Base-by-base conservation (phyloP, 108 stramenopile genomes). In the Fistulifera solaris region DNA sequence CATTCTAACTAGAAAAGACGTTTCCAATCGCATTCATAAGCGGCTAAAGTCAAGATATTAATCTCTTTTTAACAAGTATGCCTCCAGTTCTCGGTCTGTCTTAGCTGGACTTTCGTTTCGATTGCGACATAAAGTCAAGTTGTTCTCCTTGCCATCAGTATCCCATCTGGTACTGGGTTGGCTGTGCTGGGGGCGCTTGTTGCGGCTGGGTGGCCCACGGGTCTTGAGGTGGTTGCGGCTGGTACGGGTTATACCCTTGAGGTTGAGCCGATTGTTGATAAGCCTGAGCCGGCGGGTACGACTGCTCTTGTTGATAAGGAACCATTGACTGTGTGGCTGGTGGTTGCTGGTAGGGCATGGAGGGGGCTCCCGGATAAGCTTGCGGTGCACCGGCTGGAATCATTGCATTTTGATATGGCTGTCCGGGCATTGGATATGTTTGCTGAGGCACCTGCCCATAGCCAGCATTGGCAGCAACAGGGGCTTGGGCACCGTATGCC, bases 301-400 rank as follows among this genome's bases (percentile, higher is more conserved):
- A 38, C 6, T 47, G 16, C 21, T 46, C 31, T 44, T 65, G 64
- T 14, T 52, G 16, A 40, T 45, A 56, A 2, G 35, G 39, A 2
- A n/a, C 39, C 51, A 16, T 22, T 12, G 40, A 45, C 15, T 17
- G 49, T 13, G 62, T 40, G 5, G 56, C 26, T 19, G 59, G 62
- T 39, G 42, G 57, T 26, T 52, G 61, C 10, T 66, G 52, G 14
- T 15, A 21, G 27, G 18, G 40, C 2, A 24, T 48, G 6, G 61
- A 56, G 23, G 71, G 57, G 4, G 59, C 49, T 25, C 58, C 58
- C 8, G 54, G 31, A 58, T 58, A 42, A 17, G 13, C 27, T 39
- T 49, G 26, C 27, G 58, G 50, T 8, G 46, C 38, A 23, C 56
- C 51, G 5, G 54, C 48, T 18, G 62, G 44, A 45, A 45, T 11